A percentile compares a stretch with the other conserved stretches of the same genome.
phyloP scores from a whole-genome alignment of 805 yeast genomes.

The Candida germanica region DNA sequence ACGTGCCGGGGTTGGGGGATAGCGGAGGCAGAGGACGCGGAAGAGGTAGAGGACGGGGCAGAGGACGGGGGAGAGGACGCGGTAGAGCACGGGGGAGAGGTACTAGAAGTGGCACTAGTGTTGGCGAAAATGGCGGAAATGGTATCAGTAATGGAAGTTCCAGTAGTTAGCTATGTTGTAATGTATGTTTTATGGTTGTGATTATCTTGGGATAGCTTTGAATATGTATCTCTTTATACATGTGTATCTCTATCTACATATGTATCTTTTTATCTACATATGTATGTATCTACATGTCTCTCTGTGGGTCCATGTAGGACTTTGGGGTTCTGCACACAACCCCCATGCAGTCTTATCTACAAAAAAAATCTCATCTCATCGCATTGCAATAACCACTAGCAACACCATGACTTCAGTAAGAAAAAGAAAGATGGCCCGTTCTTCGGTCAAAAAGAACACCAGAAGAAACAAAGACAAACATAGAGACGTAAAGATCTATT shows the following conservation, averaged over 20 bases:
- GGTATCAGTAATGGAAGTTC: constrained; percentile 2
- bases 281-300: too few relatives aligned
- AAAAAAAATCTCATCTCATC: too few relatives aligned
- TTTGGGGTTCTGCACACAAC: too few relatives aligned
- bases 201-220: too few relatives aligned
- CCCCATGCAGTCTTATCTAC: too few relatives aligned
- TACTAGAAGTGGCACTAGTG: constrained; percentile 8
- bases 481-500: constrained; percentile 59
- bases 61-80: constrained; percentile 21
- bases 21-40: constrained; percentile 31
- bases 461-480: constrained; percentile 69
- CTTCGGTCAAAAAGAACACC: constrained; percentile 67
- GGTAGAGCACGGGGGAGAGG: constrained; percentile 18
- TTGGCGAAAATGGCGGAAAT: constrained; percentile 6
- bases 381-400: constrained; percentile 1
- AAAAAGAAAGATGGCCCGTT: constrained; percentile 77
- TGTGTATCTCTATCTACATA: too few relatives aligned
- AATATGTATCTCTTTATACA: too few relatives aligned
- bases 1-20: constrained; percentile 42
- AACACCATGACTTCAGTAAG: constrained; percentile 66
- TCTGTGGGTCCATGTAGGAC: too few relatives aligned
- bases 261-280: too few relatives aligned
- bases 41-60: constrained; percentile 38
- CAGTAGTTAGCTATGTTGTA: too few relatives aligned
- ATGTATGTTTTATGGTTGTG: too few relatives aligned